Conservation (phyloP, 2,329 filamentous ascomycete species). For the Penicillium sp. region DNA sequence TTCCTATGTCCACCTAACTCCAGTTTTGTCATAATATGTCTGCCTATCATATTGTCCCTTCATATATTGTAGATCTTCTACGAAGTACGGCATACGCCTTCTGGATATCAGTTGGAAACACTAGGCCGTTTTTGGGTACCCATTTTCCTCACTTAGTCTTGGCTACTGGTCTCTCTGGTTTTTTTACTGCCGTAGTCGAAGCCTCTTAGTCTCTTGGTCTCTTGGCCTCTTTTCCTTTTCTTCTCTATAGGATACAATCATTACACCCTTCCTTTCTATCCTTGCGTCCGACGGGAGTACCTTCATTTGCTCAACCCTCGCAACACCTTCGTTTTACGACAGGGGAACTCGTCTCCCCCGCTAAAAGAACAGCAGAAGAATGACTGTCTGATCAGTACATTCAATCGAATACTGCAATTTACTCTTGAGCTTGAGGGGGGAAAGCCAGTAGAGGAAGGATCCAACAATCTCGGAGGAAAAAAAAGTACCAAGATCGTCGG, state of each 20-base stretch:
- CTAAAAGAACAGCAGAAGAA: neutral
- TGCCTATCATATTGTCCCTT: neutral
- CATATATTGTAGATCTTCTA: neutral
- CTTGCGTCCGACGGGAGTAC: constrained; percentile 10
- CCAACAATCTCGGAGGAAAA: neutral
- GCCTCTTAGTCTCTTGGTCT: neutral
- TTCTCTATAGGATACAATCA: neutral
- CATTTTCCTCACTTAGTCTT: constrained; percentile 4
- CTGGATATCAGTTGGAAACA: neutral
- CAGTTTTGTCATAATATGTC: neutral
- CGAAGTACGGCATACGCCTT: neutral
- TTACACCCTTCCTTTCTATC: constrained; percentile 6
- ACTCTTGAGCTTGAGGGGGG: neutral
- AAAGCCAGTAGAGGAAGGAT: neutral
- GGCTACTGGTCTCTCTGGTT: neutral
- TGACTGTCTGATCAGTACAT: neutral
- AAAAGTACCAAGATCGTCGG: constrained; percentile 15
- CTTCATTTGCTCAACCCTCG: constrained; percentile 7
- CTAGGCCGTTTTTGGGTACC: constrained; percentile 11
- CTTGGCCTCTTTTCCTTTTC: neutral
- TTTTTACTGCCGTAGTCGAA: neutral
- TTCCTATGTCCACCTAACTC: neutral
- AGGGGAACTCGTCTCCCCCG: constrained; percentile 1
- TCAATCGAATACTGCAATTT: neutral
- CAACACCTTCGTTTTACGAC: constrained; percentile 7